Evolutionary conservation across 106 monocot genomes (phyloP).

Genomic region (Platanthera zijinensis): DNA sequence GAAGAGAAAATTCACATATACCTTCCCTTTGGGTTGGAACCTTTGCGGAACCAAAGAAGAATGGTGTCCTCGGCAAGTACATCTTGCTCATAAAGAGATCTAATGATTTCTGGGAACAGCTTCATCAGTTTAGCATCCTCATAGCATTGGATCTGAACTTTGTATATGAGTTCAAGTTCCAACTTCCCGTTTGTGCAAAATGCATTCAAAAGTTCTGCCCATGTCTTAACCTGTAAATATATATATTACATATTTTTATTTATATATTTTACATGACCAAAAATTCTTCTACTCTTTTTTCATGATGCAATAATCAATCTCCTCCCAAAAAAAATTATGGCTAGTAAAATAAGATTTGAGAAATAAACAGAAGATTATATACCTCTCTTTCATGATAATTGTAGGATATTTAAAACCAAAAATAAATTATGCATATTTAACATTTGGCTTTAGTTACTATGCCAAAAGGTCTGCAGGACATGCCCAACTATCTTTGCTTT

Average conservation of each 20-base stretch:
- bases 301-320: not conserved
- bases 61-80: conserved; percentile 99
- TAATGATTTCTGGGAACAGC: conserved; percentile 90
- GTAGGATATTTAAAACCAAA: not conserved
- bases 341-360: too few relatives aligned
- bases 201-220: conserved; percentile 77
- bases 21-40: conserved; percentile 95
- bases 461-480: not conserved
- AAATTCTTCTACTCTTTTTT: not conserved
- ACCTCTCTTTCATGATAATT: too few relatives aligned
- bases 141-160: conserved; percentile 93
- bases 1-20: conserved; percentile 22
- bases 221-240: conserved; percentile 72
- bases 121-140: conserved; percentile 99
- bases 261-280: conserved; percentile 1
- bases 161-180: conserved; percentile 91
- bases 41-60: conserved; percentile 93
- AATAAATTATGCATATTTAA: not conserved
- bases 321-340: too few relatives aligned
- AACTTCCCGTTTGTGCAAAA: conserved; percentile 83
- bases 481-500: not conserved
- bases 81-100: conserved; percentile 97
- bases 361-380: too few relatives aligned
- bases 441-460: not conserved
- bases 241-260: too few relatives aligned